Evolutionary conservation across 164 flowering plant species (phyloP), one percentile per base, ranked within the genome.

Genomic region (Liquidambar formosana): DNA sequence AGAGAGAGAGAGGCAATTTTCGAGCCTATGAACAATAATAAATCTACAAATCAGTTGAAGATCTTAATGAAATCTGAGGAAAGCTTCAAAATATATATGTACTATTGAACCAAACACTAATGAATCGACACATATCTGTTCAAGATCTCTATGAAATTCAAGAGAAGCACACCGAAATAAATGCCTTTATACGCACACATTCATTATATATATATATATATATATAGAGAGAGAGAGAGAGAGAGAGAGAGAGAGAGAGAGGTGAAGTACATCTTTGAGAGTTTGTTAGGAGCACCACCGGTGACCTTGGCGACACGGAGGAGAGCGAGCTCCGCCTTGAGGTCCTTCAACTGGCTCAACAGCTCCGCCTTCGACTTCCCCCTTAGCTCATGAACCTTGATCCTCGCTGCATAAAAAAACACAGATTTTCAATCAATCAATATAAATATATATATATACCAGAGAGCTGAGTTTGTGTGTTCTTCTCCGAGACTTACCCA

Each of bases 301-400:
- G 94, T 88, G 75, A 88, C 94, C 82, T 89, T 89, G 53, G 92
- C 89, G 57, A 89, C 92, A 22, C 89, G 89, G 46, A 89, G 87
- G 59, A 88, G 82, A 4, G 94, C 78, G 28, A 89, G 92, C 80
- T 89, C 91, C 0, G 89, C 83, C 73, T 89, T 89, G 66, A 86
- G 79, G 19, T 89, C 95, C 79, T 88, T 86, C 64, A 89, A 68
- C 78, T 89, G 92, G 54, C 8, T 66, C 77, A 81, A 68, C 21
- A 88, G 81, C 0, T 88, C 92, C 0, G 81, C 58, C 74, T 86
- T 89, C 1, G 86, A 60, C 64, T 88, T 89, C 57, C 71, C 72
- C 21, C 89, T 76, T 66, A 89, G 76, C 78, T 89, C 94, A 64
- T 89, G 92, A 19, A 86, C 90, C 86, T 89, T 89, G 73, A 89